Percentiles rank a stretch among this genome's conserved stretches.
These are phyloP conservation scores for Daldinia eschscholtzii DNA, from an alignment of 2,329 filamentous ascomycete species.

Conservation along the genomic window DNA sequence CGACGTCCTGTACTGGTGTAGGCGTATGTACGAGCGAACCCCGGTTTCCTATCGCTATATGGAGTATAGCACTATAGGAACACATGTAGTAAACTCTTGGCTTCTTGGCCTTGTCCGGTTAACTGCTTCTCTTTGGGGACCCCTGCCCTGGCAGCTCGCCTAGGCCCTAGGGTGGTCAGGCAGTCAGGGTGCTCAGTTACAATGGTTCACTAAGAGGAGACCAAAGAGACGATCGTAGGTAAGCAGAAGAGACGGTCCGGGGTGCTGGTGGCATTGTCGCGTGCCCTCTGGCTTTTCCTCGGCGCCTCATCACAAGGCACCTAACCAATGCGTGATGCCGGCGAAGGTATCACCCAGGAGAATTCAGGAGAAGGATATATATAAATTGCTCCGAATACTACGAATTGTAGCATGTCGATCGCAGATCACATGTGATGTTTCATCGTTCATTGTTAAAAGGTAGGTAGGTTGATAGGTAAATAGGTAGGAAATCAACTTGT, in stretches of 20 bases:
- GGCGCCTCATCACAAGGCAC: constrained; percentile 30
- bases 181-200: background rate
- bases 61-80: background rate
- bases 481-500: background rate
- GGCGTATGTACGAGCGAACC: constrained; percentile 7
- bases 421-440: constrained; percentile 43
- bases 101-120: constrained; percentile 30
- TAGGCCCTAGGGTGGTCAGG: constrained; percentile 1
- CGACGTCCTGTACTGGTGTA: constrained; percentile 22
- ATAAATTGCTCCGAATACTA: constrained; percentile 32
- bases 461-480: background rate
- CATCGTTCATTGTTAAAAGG: constrained; percentile 12
- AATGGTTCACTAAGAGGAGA: background rate
- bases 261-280: constrained; percentile 30
- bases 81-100: constrained; percentile 9
- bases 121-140: constrained; percentile 9
- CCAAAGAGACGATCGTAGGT: background rate
- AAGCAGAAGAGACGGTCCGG: background rate
- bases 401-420: constrained; percentile 28
- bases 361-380: constrained; percentile 35
- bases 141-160: constrained; percentile 11
- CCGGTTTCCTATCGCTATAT: constrained; percentile 2
- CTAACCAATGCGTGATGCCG: constrained; percentile 30
- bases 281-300: constrained; percentile 40
- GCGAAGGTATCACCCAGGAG: constrained; percentile 1